These are phyloP conservation scores for Jatropha podagrica DNA, from an alignment of 441 rosid species.

Conservation along the genomic window DNA sequence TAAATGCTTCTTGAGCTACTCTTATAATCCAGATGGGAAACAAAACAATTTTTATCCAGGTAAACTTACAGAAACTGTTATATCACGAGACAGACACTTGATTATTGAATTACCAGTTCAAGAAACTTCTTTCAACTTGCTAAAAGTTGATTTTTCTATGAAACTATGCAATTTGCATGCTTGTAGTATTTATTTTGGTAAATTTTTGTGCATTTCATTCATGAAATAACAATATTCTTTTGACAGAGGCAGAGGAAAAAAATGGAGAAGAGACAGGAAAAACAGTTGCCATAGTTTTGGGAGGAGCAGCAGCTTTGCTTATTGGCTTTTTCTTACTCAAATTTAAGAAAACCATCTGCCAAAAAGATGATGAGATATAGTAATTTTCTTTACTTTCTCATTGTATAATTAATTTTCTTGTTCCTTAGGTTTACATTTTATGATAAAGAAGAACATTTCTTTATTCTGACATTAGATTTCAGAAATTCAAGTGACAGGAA, in stretches of 20 bases:
- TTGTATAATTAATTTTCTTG: not conserved
- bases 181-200: not conserved
- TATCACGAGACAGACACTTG: no score
- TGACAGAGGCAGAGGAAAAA: conserved; percentile 17
- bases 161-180: no score
- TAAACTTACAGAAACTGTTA: conserved; percentile 3
- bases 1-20: conserved; percentile 52
- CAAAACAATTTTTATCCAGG: conserved; percentile 35
- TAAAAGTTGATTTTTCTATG: no score
- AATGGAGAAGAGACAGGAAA: conserved; percentile 29
- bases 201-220: not conserved
- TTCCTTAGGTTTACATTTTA: not conserved
- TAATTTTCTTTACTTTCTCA: not conserved
- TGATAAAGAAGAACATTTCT: no score
- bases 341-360: conserved; percentile 36
- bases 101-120: no score
- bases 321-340: conserved; percentile 37
- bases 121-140: no score
- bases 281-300: conserved; percentile 57
- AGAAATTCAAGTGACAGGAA: not conserved
- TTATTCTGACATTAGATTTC: no score
- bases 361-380: conserved; percentile 51
- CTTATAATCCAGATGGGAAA: conserved; percentile 35
- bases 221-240: not conserved
- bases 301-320: conserved; percentile 55